Conservation (phyloP, 768 basidiomycete species). For the Russula abietina region DNA sequence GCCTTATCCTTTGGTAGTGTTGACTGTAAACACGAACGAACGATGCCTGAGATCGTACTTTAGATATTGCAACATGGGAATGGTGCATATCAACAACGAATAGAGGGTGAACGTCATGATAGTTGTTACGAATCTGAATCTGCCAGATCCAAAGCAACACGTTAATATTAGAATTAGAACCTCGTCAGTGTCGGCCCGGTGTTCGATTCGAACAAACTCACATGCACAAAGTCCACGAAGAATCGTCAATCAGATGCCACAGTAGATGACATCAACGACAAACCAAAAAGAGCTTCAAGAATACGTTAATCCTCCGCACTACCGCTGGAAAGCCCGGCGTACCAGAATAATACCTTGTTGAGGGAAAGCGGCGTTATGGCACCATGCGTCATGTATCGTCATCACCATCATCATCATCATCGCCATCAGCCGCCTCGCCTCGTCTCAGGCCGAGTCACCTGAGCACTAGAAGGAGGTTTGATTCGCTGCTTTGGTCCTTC, state of each 20-base stretch:
- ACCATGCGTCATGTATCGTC: not conserved
- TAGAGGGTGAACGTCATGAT: not conserved
- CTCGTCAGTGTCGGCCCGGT: not conserved
- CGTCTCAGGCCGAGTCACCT: not conserved
- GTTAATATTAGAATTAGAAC: not conserved
- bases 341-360: not conserved
- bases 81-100: not conserved
- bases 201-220: not conserved
- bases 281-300: not conserved
- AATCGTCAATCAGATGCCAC: not conserved
- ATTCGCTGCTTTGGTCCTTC: not conserved
- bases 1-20: too few species aligned
- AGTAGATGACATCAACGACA: not conserved
- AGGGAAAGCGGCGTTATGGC: not conserved
- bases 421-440: not conserved
- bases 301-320: not conserved
- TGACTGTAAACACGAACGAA: not conserved
- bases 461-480: not conserved
- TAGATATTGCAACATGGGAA: not conserved
- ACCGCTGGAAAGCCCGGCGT: not conserved
- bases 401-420: not conserved
- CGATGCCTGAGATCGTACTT: not conserved
- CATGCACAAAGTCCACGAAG: not conserved
- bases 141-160: not conserved
- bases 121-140: not conserved